phyloP scores from a whole-genome alignment of 2,329 filamentous ascomycete species.

The Allantophomopsis cytisporea region DNA sequence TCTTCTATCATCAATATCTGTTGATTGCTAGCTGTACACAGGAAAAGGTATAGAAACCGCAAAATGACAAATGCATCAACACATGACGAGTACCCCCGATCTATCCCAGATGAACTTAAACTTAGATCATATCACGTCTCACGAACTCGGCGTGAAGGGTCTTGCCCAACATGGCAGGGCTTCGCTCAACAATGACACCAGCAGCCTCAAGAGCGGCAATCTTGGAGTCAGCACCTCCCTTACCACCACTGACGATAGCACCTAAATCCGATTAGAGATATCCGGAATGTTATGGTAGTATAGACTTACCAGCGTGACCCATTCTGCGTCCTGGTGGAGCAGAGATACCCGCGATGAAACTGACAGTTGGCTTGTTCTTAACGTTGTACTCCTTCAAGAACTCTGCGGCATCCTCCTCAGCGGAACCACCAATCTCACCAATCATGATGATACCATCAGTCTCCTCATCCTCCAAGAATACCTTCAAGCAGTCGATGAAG shows the following conservation, averaged over 20 bases:
- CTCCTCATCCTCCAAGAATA: conserved; percentile 91
- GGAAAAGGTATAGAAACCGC: conserved; percentile 16
- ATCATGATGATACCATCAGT: conserved; percentile 99
- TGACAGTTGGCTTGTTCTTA: conserved; percentile 87
- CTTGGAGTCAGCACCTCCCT: conserved; percentile 97
- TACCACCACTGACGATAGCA: conserved; percentile 93
- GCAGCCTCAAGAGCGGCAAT: conserved; percentile 87
- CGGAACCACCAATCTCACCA: conserved; percentile 93
- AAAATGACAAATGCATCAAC: conserved; percentile 15
- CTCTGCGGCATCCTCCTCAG: conserved; percentile 95
- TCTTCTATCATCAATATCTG: neutral
- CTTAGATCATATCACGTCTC: conserved; percentile 82
- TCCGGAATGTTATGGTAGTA: neutral
- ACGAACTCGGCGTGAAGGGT: conserved; percentile 91
- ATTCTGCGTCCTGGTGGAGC: conserved; percentile 92
- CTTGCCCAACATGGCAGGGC: conserved; percentile 84
- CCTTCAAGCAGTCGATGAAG: conserved; percentile 98
- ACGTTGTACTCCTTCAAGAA: conserved; percentile 91
- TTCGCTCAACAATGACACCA: conserved; percentile 92
- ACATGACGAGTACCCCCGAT: conserved; percentile 10
- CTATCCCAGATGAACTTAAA: conserved; percentile 10
- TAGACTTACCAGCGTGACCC: conserved; percentile 73
- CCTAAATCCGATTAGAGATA: conserved; percentile 18
- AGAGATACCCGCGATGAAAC: conserved; percentile 97
- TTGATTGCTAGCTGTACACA: conserved; percentile 19